Evolutionary conservation across 306 rosid genomes (phyloP).

Genomic region (Pyrus bretschneideri): DNA sequence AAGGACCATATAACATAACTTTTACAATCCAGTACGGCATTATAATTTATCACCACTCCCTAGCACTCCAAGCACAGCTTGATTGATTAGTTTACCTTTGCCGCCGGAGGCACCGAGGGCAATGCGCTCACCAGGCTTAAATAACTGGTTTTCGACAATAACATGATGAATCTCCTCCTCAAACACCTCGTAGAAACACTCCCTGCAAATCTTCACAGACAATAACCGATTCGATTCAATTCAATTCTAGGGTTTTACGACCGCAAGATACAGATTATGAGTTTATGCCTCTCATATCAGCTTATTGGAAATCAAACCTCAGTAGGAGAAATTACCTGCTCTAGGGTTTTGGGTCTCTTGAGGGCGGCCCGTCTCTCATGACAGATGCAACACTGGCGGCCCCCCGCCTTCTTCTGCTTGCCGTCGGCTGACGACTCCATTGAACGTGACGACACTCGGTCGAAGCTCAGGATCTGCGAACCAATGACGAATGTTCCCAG

Average conservation of each 20-base stretch:
- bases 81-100: slow-evolving; percentile 35
- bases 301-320: not conserved
- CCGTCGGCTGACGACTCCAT: slow-evolving; percentile 28
- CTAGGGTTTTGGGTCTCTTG: slow-evolving; percentile 75
- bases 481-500: not conserved
- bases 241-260: not conserved
- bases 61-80: not conserved
- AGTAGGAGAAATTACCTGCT: slow-evolving; percentile 37
- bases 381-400: slow-evolving; percentile 57
- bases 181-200: slow-evolving; percentile 75
- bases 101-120: slow-evolving; percentile 97
- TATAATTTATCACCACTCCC: not conserved
- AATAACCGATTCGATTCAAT: not conserved
- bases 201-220: slow-evolving; percentile 50
- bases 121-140: slow-evolving; percentile 62
- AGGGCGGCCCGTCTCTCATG: slow-evolving; percentile 57
- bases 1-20: not conserved
- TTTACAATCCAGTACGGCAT: not conserved
- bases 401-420: slow-evolving; percentile 22
- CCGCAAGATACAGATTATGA: not conserved
- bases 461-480: not conserved
- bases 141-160: slow-evolving; percentile 48
- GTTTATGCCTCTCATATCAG: not conserved
- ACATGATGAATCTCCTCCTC: slow-evolving; percentile 83
- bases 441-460: not conserved